Evolutionary conservation across 2,329 filamentous ascomycete genomes (phyloP).

Genomic region (Aspergillus nomiae): DNA sequence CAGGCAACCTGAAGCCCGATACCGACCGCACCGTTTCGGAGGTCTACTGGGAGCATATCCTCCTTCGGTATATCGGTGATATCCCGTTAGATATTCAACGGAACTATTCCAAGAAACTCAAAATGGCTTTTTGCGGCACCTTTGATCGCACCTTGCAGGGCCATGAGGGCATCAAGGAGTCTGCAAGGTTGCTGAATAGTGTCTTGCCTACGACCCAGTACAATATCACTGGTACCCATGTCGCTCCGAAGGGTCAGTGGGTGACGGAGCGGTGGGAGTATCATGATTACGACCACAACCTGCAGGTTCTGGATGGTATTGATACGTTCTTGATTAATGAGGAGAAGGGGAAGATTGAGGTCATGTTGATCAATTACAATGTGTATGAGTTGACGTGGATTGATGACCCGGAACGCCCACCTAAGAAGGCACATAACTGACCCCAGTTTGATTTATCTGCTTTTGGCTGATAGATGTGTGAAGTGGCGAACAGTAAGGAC

Average conservation of each 20-base stretch:
- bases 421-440: background rate
- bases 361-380: conserved; percentile 14
- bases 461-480: too few relatives aligned
- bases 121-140: conserved; percentile 9
- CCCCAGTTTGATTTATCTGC: background rate
- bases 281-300: background rate
- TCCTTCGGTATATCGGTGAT: conserved; percentile 16
- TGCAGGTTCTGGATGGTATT: conserved; percentile 11
- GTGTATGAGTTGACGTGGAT: background rate
- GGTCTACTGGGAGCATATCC: conserved; percentile 17
- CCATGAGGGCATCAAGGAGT: conserved; percentile 10
- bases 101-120: conserved; percentile 10
- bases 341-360: conserved; percentile 8
- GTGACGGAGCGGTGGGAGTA: conserved; percentile 15
- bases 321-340: conserved; percentile 12
- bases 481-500: too few relatives aligned
- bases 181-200: conserved; percentile 9
- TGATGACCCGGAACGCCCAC: background rate
- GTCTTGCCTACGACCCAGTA: conserved; percentile 12
- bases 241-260: conserved; percentile 5
- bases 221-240: conserved; percentile 8
- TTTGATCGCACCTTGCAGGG: conserved; percentile 8
- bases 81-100: conserved; percentile 10
- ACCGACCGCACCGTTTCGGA: conserved; percentile 6
- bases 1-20: background rate